phyloP scores from a whole-genome alignment of 1,139 yeast genomes.

The Blastobotrys apis region DNA sequence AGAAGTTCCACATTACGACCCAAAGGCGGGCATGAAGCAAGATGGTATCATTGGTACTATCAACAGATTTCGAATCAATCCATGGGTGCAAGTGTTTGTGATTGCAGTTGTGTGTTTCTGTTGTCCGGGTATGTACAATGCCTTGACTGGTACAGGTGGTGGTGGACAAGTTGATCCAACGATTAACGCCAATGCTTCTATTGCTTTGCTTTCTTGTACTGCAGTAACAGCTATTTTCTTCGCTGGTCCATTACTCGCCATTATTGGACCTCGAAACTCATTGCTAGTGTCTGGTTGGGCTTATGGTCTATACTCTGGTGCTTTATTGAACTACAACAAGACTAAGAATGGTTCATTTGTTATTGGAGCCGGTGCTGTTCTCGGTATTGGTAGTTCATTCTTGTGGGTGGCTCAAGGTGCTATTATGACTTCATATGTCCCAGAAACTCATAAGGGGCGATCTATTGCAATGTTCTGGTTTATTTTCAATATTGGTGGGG shows the following conservation, averaged over 20 bases:
- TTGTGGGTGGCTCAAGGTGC: conserved; percentile 59
- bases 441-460: conserved; percentile 51
- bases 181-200: conserved; percentile 40
- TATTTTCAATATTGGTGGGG: conserved; percentile 62
- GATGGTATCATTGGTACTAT: conserved; percentile 11
- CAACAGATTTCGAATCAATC: conserved; percentile 16
- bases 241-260: conserved; percentile 56
- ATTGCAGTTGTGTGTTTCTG: conserved; percentile 32
- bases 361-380: conserved; percentile 56
- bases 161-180: conserved; percentile 44
- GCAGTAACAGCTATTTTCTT: conserved; percentile 50
- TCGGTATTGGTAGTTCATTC: conserved; percentile 54
- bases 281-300: conserved; percentile 55
- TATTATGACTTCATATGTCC: conserved; percentile 54
- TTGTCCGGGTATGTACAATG: conserved; percentile 51
- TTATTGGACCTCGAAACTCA: conserved; percentile 47
- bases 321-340: conserved; percentile 50
- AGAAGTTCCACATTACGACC: conserved; percentile 7
- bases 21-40: conserved; percentile 11
- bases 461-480: conserved; percentile 59
- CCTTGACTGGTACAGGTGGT: conserved; percentile 53
- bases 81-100: conserved; percentile 29
- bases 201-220: conserved; percentile 49
- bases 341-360: conserved; percentile 51
- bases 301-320: conserved; percentile 52